Evolutionary conservation across 331 rosid species (phyloP), one percentile per base, ranked within the genome.

Genomic region (Saraca asoca): DNA sequence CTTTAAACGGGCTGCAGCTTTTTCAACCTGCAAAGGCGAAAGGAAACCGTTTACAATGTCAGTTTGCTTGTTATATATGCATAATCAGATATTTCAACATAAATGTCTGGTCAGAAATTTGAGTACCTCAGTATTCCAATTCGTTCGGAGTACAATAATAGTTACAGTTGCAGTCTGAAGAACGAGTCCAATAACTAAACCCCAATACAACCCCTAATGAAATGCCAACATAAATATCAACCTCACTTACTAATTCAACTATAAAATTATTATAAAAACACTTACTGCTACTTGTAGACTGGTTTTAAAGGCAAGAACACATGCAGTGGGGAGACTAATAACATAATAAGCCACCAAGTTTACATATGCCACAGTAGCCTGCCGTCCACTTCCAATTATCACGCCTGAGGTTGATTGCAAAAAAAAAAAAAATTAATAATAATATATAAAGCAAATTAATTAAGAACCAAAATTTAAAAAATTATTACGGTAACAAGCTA

Each of bases 371-470:
- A 83, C 79, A n/a, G 77, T 56, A 9, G 13, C 81, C 71, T 83
- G 88, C 83, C 85, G 69, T 64, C 85, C 85, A 59, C 79, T 83
- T 61, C 85, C 85, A 74, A 83, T 80, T 31, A 79, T 81, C 50
- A 77, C 79, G 10, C 81, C 88, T 77, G 58, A 48, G 31, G 31
- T 24, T 24, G 1, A 24, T 24, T 1, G 1, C 3, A 14, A 55
- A 11, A 10, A 31, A n/a, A 46, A 7, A 45, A 12, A 12, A 11
- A 45, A 12, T 3, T 11, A 6, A 45, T 12, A 45, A 45, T n/a
- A 2, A 13, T 12, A 45, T 45, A 15, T 13, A 4, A 24, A 24
- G 31, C 31, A 24, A 1, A 24, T 24, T 24, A 24, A 24, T 24
- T 24, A 24, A 24, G 31, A 24, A 3, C 31, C 31, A 39, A 39